These are phyloP conservation scores for Epichloe gansuensis DNA, from an alignment of 2,329 filamentous ascomycete genomes.

Conservation along the genomic window DNA sequence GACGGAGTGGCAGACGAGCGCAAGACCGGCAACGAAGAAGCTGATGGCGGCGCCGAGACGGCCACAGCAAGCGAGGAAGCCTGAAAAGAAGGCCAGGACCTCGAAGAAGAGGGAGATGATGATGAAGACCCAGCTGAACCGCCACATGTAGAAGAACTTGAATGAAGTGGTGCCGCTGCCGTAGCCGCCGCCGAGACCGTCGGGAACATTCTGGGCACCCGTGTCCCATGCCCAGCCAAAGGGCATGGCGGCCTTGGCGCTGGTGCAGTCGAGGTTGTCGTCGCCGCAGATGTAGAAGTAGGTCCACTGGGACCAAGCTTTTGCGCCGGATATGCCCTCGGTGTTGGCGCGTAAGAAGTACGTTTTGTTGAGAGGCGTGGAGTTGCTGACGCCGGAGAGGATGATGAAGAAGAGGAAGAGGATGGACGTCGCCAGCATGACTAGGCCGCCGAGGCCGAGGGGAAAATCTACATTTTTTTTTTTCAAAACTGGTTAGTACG, in stretches of 20 bases:
- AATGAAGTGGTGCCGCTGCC: slow-evolving; percentile 40
- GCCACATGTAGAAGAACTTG: slow-evolving; percentile 69
- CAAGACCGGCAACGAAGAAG: slow-evolving; percentile 41
- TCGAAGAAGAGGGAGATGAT: slow-evolving; percentile 74
- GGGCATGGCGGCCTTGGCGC: slow-evolving; percentile 48
- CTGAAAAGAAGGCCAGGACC: slow-evolving; percentile 51
- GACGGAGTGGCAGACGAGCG: slow-evolving; percentile 56
- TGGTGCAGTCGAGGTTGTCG: slow-evolving; percentile 51
- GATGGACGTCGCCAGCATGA: slow-evolving; percentile 38
- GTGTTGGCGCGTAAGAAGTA: slow-evolving; percentile 82
- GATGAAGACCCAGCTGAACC: slow-evolving; percentile 88
- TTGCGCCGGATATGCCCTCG: slow-evolving; percentile 54
- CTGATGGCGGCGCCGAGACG: slow-evolving; percentile 58
- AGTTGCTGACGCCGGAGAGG: slow-evolving; percentile 37
- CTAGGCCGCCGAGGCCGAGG: slow-evolving; percentile 29
- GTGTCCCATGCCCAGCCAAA: slow-evolving; percentile 58
- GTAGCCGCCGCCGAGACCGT: slow-evolving; percentile 35
- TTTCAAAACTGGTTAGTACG: too few relatives aligned
- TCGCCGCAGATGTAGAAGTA: slow-evolving; percentile 73
- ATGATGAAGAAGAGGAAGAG: slow-evolving; percentile 47
- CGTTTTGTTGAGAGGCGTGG: slow-evolving; percentile 53
- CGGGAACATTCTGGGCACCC: slow-evolving; percentile 30
- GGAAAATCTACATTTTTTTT: slow-evolving; percentile 22
- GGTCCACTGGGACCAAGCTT: slow-evolving; percentile 66
- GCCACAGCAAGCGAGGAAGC: slow-evolving; percentile 57